A percentile compares a stretch with the other conserved stretches of the same genome.
These are phyloP conservation scores for Nannochloropsis gaditana DNA, from an alignment of 108 stramenopile genomes.

Conservation along the genomic window DNA sequence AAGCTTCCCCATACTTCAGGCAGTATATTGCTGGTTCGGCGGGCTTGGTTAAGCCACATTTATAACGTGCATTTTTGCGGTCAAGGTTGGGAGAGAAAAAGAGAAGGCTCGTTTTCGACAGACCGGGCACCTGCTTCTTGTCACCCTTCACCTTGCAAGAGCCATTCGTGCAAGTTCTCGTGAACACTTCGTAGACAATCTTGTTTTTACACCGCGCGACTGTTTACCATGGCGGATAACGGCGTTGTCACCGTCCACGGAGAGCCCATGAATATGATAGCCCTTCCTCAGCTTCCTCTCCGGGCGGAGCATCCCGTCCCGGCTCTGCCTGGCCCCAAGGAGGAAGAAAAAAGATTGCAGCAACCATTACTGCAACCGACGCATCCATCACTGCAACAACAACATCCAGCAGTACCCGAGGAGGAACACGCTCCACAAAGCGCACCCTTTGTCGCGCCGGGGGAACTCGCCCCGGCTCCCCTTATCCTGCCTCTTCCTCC, in stretches of 20 bases:
- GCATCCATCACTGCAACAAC: not conserved
- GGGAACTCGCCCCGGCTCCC: not conserved
- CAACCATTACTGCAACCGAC: not conserved
- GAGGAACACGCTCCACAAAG: not conserved
- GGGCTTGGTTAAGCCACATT: no score
- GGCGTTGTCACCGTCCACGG: not conserved
- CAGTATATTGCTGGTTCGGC: no score
- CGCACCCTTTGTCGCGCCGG: not conserved
- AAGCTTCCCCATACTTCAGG: no score
- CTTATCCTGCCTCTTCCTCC: not conserved
- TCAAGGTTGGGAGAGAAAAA: not conserved
- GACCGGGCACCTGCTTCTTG: not conserved
- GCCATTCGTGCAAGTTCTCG: no score
- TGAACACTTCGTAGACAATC: no score
- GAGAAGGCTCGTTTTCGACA: constrained; percentile 17
- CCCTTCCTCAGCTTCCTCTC: not conserved
- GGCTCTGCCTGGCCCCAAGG: not conserved
- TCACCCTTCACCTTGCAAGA: no score
- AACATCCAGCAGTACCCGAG: not conserved
- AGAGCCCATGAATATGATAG: not conserved
- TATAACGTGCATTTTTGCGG: no score
- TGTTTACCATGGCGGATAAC: not conserved
- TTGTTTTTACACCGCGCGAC: no score
- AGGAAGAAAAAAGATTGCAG: not conserved
- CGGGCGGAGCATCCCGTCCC: no score